Base-by-base conservation (phyloP, 2,329 filamentous ascomycete genomes). In the Fusarium siculi region DNA sequence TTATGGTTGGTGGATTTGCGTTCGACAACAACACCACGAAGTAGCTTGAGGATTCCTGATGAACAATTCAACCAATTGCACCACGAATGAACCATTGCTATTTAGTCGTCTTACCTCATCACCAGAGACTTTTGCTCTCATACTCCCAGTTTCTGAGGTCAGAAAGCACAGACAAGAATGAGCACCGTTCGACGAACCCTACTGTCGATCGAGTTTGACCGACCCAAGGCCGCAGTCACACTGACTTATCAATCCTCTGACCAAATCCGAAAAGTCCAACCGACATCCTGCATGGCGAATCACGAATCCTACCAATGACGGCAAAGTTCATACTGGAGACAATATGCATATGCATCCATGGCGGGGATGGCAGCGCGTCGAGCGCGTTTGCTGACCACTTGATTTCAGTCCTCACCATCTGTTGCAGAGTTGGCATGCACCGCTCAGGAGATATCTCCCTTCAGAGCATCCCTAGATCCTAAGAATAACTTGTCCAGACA, bases 361-460 rank as follows among this genome's bases (percentile, higher is more conserved):
- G 62, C 50, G 73, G 62, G 61, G 59, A 39, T 66, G 49, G 55
- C 59, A 73, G 66, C 75, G 70, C 74, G 75, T 73, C 67, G 63
- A 70, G 66, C 76, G 76, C 71, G 69, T 78, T 65, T 77, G 52
- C 71, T 56, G 58, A 72, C 69, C 66, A 70, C 66, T 72, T 65
- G 65, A 59, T 58, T 62, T 66, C 55, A 28, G 46, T 57, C 49
- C 57, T 66, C 50, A 61, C 62, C 68, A 66, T 44, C 64, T 54
- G 61, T 66, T 68, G 64, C 68, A 74, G 67, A 75, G 56, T 57
- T 63, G 72, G 59, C 59, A 75, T 70, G 76, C 69, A 74, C 57
- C 63, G 43, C 39, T 70, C 69, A 76, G 72, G 65, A 76, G 71
- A 70, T 66, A 37, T 30, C 65, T 59, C 63, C 68, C 63, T 69